These are phyloP conservation scores for Pholiota conissans DNA, from an alignment of 768 basidiomycete species.

Conservation along the genomic window DNA sequence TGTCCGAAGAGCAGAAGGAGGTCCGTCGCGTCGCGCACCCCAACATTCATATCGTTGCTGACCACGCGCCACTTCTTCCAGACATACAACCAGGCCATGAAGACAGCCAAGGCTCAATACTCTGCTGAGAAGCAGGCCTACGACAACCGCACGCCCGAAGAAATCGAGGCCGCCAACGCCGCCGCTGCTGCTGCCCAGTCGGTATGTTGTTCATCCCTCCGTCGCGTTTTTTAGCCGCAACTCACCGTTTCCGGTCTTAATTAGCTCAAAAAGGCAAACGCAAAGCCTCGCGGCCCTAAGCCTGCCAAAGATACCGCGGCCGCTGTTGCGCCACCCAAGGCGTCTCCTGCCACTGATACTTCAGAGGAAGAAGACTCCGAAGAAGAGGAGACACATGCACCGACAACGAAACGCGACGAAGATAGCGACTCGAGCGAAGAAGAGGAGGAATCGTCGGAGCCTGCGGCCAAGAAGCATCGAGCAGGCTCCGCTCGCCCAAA, in stretches of 20 bases:
- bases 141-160: slow-evolving; percentile 52
- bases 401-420: slow-evolving; percentile 14
- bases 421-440: slow-evolving; percentile 29
- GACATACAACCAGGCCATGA: slow-evolving; percentile 56
- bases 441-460: slow-evolving; percentile 25
- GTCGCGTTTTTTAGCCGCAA: slow-evolving; percentile 6
- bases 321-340: slow-evolving; percentile 17
- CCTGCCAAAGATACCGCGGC: slow-evolving; percentile 20
- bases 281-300: slow-evolving; percentile 26
- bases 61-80: slow-evolving; percentile 26
- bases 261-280: slow-evolving; percentile 33
- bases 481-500: slow-evolving; percentile 22
- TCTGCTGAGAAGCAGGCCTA: slow-evolving; percentile 64
- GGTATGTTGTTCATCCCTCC: slow-evolving; percentile 20
- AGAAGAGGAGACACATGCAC: slow-evolving; percentile 16
- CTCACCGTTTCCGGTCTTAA: slow-evolving; percentile 7
- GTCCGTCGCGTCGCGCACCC: slow-evolving; percentile 44
- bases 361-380: slow-evolving; percentile 38
- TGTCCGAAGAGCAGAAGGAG: slow-evolving; percentile 70
- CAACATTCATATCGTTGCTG: slow-evolving; percentile 4
- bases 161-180: slow-evolving; percentile 46
- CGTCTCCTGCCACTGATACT: slow-evolving; percentile 26
- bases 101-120: slow-evolving; percentile 63
- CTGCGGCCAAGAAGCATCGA: slow-evolving; percentile 31
- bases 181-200: slow-evolving; percentile 40